These are phyloP conservation scores for Ceratobasidium sp. DNA, from an alignment of 1,284 basidiomycete genomes.

Conservation along the genomic window DNA sequence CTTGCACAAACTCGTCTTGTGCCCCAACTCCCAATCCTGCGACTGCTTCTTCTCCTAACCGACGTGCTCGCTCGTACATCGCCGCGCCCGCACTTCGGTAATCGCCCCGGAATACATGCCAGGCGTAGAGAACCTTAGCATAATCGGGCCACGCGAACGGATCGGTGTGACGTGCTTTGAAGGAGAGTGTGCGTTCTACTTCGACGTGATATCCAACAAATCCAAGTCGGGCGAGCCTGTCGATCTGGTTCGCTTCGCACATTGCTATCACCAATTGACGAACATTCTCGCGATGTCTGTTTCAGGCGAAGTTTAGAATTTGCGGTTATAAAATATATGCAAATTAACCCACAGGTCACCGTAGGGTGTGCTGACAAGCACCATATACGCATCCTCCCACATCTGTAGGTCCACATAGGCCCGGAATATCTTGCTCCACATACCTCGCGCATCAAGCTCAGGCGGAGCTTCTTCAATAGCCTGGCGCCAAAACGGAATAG, in stretches of 20 bases:
- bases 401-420: conserved; percentile 73
- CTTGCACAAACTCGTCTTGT: conserved; percentile 58
- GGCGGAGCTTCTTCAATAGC: conserved; percentile 73
- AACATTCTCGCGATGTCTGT: conserved; percentile 80
- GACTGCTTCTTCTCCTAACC: conserved; percentile 67
- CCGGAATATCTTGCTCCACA: conserved; percentile 83
- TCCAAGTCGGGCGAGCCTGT: conserved; percentile 80
- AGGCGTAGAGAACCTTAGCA: conserved; percentile 93
- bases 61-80: conserved; percentile 93
- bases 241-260: conserved; percentile 88
- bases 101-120: conserved; percentile 86
- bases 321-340: background rate
- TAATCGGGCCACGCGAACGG: conserved; percentile 87
- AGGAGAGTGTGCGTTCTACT: conserved; percentile 87
- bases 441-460: conserved; percentile 62
- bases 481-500: conserved; percentile 76
- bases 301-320: background rate
- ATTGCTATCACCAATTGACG: conserved; percentile 86
- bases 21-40: conserved; percentile 44
- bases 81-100: conserved; percentile 86
- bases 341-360: conserved; percentile 70
- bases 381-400: conserved; percentile 87
- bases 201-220: conserved; percentile 88
- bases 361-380: conserved; percentile 75
- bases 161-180: conserved; percentile 94